Conservation (phyloP, 352 stramenopile species). For the Globisporangium echinulatum region DNA sequence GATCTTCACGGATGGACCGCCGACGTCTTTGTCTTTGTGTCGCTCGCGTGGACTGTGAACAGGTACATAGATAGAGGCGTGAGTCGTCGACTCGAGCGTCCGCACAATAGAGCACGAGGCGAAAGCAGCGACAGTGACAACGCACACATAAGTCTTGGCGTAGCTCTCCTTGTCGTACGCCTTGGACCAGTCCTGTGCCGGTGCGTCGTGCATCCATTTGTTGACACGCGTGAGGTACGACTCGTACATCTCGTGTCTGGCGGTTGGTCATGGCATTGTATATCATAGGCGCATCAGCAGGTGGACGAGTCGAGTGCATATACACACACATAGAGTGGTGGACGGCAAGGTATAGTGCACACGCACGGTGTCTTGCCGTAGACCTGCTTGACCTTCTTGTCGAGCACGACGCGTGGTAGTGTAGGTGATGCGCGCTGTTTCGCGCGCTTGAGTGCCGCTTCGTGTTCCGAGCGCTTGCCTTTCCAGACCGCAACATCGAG, state of each 20-base stretch:
- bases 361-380: conserved; percentile 54
- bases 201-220: conserved; percentile 39
- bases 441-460: conserved; percentile 18
- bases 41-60: conserved; percentile 32
- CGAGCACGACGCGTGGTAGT: conserved; percentile 21
- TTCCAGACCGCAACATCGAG: conserved; percentile 48
- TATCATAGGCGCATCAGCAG: too few species aligned
- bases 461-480: conserved; percentile 30
- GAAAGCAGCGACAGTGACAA: not conserved
- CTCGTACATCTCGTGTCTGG: conserved; percentile 62
- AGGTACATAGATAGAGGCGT: not conserved
- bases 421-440: conserved; percentile 19
- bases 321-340: not conserved
- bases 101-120: not conserved
- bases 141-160: conserved; percentile 43
- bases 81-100: not conserved
- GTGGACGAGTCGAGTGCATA: not conserved
- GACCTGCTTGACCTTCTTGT: conserved; percentile 34
- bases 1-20: conserved; percentile 31
- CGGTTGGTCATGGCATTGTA: too few species aligned
- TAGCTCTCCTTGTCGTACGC: conserved; percentile 53
- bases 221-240: conserved; percentile 53
- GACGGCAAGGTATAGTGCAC: not conserved
- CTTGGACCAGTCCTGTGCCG: conserved; percentile 37
- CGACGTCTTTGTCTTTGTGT: conserved; percentile 34